Evolutionary conservation across 805 yeast genomes (phyloP), one percentile per base, ranked within the genome.

Genomic region (Maudiozyma saulgeensis): DNA sequence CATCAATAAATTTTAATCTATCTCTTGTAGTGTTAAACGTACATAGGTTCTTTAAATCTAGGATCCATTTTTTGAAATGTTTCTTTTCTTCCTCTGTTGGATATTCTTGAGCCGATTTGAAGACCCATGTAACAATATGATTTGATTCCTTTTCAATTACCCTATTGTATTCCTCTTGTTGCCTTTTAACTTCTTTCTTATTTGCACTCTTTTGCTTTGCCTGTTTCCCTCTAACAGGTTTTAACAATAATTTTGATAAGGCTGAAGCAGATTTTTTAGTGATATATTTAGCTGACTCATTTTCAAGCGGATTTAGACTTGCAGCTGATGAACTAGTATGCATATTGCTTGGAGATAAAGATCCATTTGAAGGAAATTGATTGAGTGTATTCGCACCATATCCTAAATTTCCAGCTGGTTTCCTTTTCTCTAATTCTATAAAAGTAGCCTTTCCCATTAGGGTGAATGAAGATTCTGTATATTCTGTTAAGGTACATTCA

Each of bases 51-150:
- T 68, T 66, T 43, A 82, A 63, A 59, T 81, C 84, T 28, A 70
- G 73, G 35, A 69, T 64, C 87, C 87, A 82, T 54, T 71, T 72
- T 25, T 59, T 60, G 46, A 75, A 75, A 46, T 77, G 77, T 35
- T 64, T 69, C 15, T 56, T 63, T 26, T 68, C 70, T 11, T 52
- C 73, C 58, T 63, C 82, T 66, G 66, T 74, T 68, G 61, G 76
- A 15, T 52, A 49, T n/a, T 56, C 52, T n/a, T 56, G 44, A 3
- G 54, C 53, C 2, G 58, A 51, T 37, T 59, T 62, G 49, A 67
- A 65, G 1, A 56, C 53, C 63, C 68, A 64, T 26, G 53, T 57
- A 6, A 59, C 59, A 4, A 51, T 47, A 5, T 44, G 43, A 25
- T 48, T 49, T 9, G 47, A 38, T 31, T 50, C 53, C 28, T 48